phyloP scores from a whole-genome alignment of 306 rosid genomes.

The Begonia fuchsioides region DNA sequence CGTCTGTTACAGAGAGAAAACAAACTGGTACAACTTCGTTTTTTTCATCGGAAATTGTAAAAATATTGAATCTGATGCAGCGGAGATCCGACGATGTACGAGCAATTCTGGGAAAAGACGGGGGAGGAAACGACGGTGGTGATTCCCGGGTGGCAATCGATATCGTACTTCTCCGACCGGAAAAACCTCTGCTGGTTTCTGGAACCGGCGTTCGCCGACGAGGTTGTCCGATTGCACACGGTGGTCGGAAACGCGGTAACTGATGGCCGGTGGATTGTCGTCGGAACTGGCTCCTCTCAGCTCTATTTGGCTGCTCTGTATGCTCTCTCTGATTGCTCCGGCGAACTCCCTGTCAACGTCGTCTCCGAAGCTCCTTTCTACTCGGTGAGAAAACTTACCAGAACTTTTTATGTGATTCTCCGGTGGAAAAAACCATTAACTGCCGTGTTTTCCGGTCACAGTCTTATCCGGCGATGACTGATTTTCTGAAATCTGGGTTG shows the following conservation, averaged over 20 bases:
- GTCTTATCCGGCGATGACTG: slow-evolving; percentile 63
- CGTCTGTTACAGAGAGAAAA: too few species aligned
- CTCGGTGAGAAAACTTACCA: slow-evolving; percentile 36
- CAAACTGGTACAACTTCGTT: background rate
- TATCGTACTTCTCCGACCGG: slow-evolving; percentile 62
- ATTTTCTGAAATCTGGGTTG: slow-evolving; percentile 60
- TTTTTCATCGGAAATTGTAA: background rate
- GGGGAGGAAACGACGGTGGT: slow-evolving; percentile 45
- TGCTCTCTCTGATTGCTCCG: slow-evolving; percentile 46
- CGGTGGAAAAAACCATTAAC: too few species aligned
- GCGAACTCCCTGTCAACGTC: slow-evolving; percentile 37
- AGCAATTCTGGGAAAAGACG: slow-evolving; percentile 46
- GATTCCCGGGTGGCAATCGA: slow-evolving; percentile 65
- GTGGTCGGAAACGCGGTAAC: slow-evolving; percentile 74
- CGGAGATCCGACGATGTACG: slow-evolving; percentile 87
- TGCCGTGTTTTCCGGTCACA: slow-evolving; percentile 11
- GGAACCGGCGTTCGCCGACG: slow-evolving; percentile 48
- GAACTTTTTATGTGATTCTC: too few species aligned
- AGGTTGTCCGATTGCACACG: slow-evolving; percentile 50
- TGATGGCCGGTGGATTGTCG: slow-evolving; percentile 52
- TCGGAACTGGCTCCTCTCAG: slow-evolving; percentile 95
- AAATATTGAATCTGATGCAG: slow-evolving; percentile 20
- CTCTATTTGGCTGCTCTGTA: slow-evolving; percentile 64
- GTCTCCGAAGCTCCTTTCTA: slow-evolving; percentile 72
- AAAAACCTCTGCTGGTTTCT: slow-evolving; percentile 66